Conservation (phyloP, 1,284 basidiomycete species). For the Xanthoconium separans region DNA sequence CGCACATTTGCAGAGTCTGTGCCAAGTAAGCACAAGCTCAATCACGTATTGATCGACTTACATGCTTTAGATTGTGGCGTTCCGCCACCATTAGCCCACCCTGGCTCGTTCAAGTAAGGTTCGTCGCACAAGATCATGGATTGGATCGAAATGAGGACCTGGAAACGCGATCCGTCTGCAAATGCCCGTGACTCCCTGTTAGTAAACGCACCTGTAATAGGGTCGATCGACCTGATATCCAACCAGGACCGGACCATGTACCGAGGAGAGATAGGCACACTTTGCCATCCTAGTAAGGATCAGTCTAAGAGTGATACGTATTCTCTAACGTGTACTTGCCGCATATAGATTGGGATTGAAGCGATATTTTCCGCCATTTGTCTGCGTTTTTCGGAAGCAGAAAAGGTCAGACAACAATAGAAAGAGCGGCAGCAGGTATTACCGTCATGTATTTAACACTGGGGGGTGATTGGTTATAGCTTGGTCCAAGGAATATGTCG, state of each 20-base stretch:
- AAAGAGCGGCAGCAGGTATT: slow-evolving; percentile 13
- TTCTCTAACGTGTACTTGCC: slow-evolving; percentile 41
- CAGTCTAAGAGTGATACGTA: neutral
- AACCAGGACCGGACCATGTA: slow-evolving; percentile 89
- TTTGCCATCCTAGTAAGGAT: slow-evolving; percentile 69
- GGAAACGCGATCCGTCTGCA: slow-evolving; percentile 8
- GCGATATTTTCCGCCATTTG: slow-evolving; percentile 83
- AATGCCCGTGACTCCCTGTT: neutral
- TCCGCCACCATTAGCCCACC: slow-evolving; percentile 72
- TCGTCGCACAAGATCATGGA: slow-evolving; percentile 91
- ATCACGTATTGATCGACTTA: slow-evolving; percentile 36
- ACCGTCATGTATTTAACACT: slow-evolving; percentile 90
- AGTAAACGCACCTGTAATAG: slow-evolving; percentile 61
- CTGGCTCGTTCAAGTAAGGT: slow-evolving; percentile 88
- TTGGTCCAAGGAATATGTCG: slow-evolving; percentile 86
- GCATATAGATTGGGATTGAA: slow-evolving; percentile 93
- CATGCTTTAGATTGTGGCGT: slow-evolving; percentile 73
- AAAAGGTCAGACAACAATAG: slow-evolving; percentile 7
- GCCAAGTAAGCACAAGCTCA: slow-evolving; percentile 5
- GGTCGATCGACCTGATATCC: slow-evolving; percentile 84
- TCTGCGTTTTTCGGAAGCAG: slow-evolving; percentile 43
- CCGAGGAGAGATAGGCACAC: slow-evolving; percentile 90
- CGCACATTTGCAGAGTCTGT: slow-evolving; percentile 84
- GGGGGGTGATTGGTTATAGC: slow-evolving; percentile 79
- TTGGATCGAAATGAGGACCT: slow-evolving; percentile 91